Evolutionary conservation across 176 grass and related monocot species (phyloP).

Genomic region (Carex kokanica): DNA sequence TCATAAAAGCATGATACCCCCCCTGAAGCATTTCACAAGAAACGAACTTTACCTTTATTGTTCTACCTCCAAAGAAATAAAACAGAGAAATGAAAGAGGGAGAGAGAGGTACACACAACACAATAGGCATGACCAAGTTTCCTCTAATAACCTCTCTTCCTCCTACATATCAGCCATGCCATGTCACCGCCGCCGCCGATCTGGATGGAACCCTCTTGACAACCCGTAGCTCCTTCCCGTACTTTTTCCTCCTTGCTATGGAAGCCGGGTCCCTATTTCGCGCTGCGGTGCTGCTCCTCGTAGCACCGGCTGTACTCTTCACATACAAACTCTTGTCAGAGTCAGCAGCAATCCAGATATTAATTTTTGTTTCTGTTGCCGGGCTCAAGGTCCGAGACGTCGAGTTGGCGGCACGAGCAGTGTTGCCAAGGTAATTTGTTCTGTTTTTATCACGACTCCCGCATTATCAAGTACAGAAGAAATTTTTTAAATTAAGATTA

Average conservation of each 20-base stretch:
- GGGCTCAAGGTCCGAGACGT: constrained; percentile 49
- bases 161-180: neutral
- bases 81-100: neutral
- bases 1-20: constrained; percentile 18
- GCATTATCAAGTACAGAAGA: neutral
- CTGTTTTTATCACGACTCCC: neutral
- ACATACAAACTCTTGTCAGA: constrained; percentile 67
- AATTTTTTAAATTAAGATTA: neutral
- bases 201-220: constrained; percentile 77
- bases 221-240: constrained; percentile 76
- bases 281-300: constrained; percentile 41
- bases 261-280: constrained; percentile 69
- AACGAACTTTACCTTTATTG: neutral
- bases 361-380: constrained; percentile 62
- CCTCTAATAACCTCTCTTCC: constrained; percentile 33
- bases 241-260: constrained; percentile 81
- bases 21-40: constrained; percentile 16
- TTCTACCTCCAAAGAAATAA: neutral
- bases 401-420: constrained; percentile 54
- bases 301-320: constrained; percentile 48
- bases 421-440: constrained; percentile 52
- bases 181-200: constrained; percentile 46
- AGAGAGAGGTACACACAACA: neutral
- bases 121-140: constrained; percentile 34
- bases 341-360: constrained; percentile 61